A percentile compares a stretch with the other conserved stretches of the same genome.
phyloP scores from a whole-genome alignment of 352 stramenopile genomes.

The Pythium phragmiticola region DNA sequence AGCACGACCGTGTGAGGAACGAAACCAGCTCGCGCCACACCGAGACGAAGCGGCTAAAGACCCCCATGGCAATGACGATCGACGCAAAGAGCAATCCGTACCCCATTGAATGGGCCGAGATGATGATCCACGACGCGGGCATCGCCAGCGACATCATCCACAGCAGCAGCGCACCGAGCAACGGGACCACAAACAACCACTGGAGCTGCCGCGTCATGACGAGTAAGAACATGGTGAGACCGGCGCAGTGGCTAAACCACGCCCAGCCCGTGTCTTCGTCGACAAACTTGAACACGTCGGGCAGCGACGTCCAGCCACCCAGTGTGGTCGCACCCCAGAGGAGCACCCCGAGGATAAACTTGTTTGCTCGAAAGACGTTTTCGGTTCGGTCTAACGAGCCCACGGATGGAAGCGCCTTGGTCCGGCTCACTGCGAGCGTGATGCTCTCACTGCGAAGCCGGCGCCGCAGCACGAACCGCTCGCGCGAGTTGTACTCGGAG shows the following conservation, averaged over 20 bases:
- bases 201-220: slow-evolving; percentile 69
- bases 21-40: slow-evolving; percentile 77
- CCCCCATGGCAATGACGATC: slow-evolving; percentile 75
- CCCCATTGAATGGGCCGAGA: slow-evolving; percentile 76
- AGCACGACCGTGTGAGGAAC: slow-evolving; percentile 80
- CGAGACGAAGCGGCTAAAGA: slow-evolving; percentile 78
- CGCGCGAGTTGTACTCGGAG: slow-evolving; percentile 79
- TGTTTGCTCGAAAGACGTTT: slow-evolving; percentile 43
- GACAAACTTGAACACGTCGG: slow-evolving; percentile 79
- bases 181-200: slow-evolving; percentile 73
- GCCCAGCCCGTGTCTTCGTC: slow-evolving; percentile 83
- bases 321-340: slow-evolving; percentile 77
- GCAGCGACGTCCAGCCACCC: slow-evolving; percentile 75
- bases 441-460: slow-evolving; percentile 77
- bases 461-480: slow-evolving; percentile 71
- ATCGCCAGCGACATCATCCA: slow-evolving; percentile 81
- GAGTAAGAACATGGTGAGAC: slow-evolving; percentile 75
- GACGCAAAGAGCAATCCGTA: slow-evolving; percentile 72
- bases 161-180: slow-evolving; percentile 61
- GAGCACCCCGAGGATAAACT: slow-evolving; percentile 60
- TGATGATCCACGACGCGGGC: slow-evolving; percentile 78
- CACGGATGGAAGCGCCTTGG: slow-evolving; percentile 32
- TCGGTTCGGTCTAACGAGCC: slow-evolving; percentile 24
- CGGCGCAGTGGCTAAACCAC: slow-evolving; percentile 84
- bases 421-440: slow-evolving; percentile 66